phyloP scores from a whole-genome alignment of 2,329 filamentous ascomycete species.

The Fusarium sp. region DNA sequence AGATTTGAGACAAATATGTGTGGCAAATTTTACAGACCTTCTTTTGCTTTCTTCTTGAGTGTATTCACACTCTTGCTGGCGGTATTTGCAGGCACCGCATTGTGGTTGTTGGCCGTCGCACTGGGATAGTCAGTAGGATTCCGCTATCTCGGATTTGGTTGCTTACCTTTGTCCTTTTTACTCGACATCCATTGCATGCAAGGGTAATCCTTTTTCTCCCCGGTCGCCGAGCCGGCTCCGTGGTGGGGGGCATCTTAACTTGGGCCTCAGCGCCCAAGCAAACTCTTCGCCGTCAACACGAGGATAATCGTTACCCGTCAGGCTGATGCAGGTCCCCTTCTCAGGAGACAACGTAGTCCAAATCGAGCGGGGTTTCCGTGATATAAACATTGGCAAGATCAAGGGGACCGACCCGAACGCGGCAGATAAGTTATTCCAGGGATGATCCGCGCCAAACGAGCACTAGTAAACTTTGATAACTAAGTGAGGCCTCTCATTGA shows the following conservation, averaged over 20 bases:
- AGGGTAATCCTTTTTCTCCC: constrained; percentile 16
- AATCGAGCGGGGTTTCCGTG: not conserved
- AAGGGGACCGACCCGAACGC: not conserved
- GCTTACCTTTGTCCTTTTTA: constrained; percentile 15
- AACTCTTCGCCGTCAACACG: not conserved
- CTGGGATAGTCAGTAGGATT: not conserved
- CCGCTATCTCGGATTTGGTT: not conserved
- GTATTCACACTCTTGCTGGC: constrained; percentile 19
- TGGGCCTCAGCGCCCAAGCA: not conserved
- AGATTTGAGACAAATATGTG: not conserved
- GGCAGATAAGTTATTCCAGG: not conserved
- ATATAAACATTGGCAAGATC: not conserved
- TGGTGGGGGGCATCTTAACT: not conserved
- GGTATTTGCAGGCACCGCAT: constrained; percentile 14
- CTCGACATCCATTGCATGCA: constrained; percentile 21
- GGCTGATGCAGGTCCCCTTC: not conserved
- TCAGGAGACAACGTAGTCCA: not conserved
- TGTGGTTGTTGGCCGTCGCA: constrained; percentile 21
- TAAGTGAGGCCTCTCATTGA: not conserved
- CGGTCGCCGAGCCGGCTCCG: not conserved
- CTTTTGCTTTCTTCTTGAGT: constrained; percentile 15
- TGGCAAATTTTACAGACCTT: not conserved
- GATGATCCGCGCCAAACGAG: not conserved
- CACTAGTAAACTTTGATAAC: not conserved
- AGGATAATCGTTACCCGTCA: not conserved